A percentile compares a stretch with the other conserved stretches of the same genome.
Evolutionary conservation across 495 filamentous ascomycete species (phyloP).

Genomic region (Neurospora terricola): DNA sequence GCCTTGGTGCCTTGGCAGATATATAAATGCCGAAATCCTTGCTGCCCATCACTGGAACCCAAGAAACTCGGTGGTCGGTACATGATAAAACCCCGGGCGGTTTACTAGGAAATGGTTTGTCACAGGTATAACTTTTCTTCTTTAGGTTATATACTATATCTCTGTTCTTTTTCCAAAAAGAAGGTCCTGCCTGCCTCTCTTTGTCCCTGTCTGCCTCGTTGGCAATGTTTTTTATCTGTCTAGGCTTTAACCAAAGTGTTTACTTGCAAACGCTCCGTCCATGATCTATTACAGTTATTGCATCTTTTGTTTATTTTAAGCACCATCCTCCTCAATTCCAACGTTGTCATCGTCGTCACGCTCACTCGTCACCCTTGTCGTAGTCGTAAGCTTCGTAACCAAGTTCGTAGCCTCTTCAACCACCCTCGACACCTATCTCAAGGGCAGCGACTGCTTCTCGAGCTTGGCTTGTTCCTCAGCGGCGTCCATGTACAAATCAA

Average conservation of each 20-base stretch:
- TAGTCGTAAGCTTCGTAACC: neutral
- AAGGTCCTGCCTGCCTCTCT: neutral
- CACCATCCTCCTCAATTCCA: neutral
- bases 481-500: constrained; percentile 92
- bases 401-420: neutral
- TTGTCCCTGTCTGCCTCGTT: neutral
- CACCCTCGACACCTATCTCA: constrained; percentile 7
- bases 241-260: neutral
- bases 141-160: neutral
- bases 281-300: neutral
- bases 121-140: neutral
- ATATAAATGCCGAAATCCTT: neutral
- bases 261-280: neutral
- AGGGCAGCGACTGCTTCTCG: constrained; percentile 13
- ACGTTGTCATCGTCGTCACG: neutral
- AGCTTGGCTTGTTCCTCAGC: constrained; percentile 34
- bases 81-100: neutral
- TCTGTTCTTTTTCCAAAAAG: neutral
- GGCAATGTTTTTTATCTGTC: neutral
- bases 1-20: neutral
- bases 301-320: neutral
- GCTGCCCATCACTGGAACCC: neutral
- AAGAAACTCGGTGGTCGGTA: neutral
- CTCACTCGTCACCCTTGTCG: neutral
- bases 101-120: neutral